phyloP scores from a whole-genome alignment of 2,329 filamentous ascomycete genomes.

The Ustulina deusta region DNA sequence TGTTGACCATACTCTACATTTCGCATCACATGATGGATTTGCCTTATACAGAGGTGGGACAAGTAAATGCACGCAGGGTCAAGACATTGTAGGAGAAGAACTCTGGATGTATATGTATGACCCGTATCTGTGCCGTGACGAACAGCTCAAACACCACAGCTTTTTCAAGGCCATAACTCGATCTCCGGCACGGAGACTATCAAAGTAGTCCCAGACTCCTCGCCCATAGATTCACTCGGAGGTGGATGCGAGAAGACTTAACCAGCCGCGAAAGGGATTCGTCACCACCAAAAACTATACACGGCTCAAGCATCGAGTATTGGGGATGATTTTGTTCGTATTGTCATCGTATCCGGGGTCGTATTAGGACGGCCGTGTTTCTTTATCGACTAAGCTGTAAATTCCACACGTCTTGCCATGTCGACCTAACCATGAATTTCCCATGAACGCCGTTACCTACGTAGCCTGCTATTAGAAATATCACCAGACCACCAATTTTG shows the following conservation, averaged over 20 bases:
- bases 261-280: slow-evolving; percentile 59
- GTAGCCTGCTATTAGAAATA: slow-evolving; percentile 26
- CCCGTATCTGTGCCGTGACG: slow-evolving; percentile 76
- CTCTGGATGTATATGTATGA: slow-evolving; percentile 60
- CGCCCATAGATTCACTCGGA: slow-evolving; percentile 57
- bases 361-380: slow-evolving; percentile 41
- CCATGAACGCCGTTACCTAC: slow-evolving; percentile 49
- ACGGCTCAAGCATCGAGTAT: slow-evolving; percentile 31
- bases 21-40: not conserved
- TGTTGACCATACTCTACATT: not conserved
- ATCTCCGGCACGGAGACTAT: slow-evolving; percentile 72
- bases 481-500: not conserved
- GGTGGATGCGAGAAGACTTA: slow-evolving; percentile 66
- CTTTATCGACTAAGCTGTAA: slow-evolving; percentile 51
- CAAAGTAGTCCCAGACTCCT: slow-evolving; percentile 68
- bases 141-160: slow-evolving; percentile 66
- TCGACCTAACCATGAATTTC: slow-evolving; percentile 47
- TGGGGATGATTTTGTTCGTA: slow-evolving; percentile 46
- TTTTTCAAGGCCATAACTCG: slow-evolving; percentile 69
- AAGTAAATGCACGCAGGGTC: not conserved
- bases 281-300: slow-evolving; percentile 29
- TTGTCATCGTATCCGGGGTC: slow-evolving; percentile 42
- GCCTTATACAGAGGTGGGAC: not conserved
- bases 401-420: slow-evolving; percentile 49
- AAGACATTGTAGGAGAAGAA: slow-evolving; percentile 9